A percentile compares a stretch with the other conserved stretches of the same genome.
These are phyloP conservation scores for Rauvolfia tetraphylla DNA, from an alignment of 257 asterid species.

Conservation along the genomic window DNA sequence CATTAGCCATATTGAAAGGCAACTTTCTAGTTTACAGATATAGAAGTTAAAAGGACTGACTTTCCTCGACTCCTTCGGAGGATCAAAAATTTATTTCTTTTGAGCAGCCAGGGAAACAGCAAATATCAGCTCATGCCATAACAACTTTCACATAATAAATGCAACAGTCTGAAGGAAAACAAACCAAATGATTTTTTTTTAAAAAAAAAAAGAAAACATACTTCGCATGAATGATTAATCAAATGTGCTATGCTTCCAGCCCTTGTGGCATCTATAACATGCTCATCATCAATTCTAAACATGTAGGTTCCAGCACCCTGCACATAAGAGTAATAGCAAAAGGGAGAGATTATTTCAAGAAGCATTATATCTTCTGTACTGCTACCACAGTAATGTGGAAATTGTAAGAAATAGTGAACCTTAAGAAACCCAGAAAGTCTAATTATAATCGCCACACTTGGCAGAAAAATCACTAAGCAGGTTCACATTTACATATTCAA, in stretches of 20 bases:
- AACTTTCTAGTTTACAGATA: background rate
- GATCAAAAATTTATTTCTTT: background rate
- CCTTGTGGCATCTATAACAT: conserved; percentile 94
- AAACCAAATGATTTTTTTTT: conserved; percentile 4
- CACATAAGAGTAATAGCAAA: conserved; percentile 13
- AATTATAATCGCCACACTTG: background rate
- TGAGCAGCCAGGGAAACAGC: background rate
- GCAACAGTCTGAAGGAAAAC: background rate
- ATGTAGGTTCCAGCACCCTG: conserved; percentile 99
- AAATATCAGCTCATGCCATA: background rate
- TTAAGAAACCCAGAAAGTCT: background rate
- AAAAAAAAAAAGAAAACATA: conserved; percentile 35
- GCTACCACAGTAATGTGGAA: conserved; percentile 15
- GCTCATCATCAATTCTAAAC: conserved; percentile 88
- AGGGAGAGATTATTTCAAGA: background rate
- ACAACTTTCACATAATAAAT: background rate
- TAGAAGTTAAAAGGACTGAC: background rate
- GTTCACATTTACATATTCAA: background rate
- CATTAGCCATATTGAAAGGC: background rate
- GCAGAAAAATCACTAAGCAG: background rate
- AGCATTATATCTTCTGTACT: background rate
- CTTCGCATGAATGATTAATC: conserved; percentile 98
- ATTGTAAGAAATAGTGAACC: conserved; percentile 4
- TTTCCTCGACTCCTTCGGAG: background rate
- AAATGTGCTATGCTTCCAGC: conserved; percentile 97